Percentiles rank a stretch among this genome's conserved stretches.
Evolutionary conservation across 768 basidiomycete species (phyloP).

Genomic region (Chalciporus pseudorubinellus): DNA sequence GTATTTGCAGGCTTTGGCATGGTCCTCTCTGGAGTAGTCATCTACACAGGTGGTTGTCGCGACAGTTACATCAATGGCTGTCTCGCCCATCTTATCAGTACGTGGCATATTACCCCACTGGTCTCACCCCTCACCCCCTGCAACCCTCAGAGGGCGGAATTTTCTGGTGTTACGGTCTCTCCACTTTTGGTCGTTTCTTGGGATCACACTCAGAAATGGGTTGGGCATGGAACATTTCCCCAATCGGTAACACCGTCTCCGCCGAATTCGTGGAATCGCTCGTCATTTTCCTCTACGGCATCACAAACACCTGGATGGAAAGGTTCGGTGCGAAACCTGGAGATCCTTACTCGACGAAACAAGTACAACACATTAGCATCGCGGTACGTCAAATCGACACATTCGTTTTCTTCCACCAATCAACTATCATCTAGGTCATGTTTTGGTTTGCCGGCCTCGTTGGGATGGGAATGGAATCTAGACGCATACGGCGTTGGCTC

Average conservation of each 20-base stretch:
- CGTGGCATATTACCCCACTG: conserved; percentile 17
- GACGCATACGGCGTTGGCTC: conserved; percentile 68
- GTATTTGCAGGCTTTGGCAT: conserved; percentile 71
- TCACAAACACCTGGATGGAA: conserved; percentile 97
- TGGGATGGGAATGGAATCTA: conserved; percentile 88
- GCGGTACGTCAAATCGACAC: conserved; percentile 51
- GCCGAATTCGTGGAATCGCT: conserved; percentile 78
- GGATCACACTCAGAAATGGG: conserved; percentile 83
- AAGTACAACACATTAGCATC: conserved; percentile 92
- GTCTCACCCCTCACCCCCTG: not conserved
- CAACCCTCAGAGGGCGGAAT: conserved; percentile 70
- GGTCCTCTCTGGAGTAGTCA: conserved; percentile 65
- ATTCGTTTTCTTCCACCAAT: not conserved
- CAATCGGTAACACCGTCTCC: conserved; percentile 47
- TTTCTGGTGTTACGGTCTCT: conserved; percentile 88
- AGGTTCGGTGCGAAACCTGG: conserved; percentile 81
- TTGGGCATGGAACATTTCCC: conserved; percentile 92
- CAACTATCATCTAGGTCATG: conserved; percentile 55
- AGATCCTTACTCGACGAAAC: conserved; percentile 84
- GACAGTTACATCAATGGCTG: conserved; percentile 76
- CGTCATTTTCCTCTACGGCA: conserved; percentile 85
- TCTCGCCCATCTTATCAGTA: conserved; percentile 90
- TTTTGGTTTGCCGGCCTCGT: conserved; percentile 92
- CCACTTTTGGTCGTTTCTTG: conserved; percentile 92
- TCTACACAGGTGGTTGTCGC: conserved; percentile 88